Conservation (phyloP, 225 moss, liverwort and hornwort genomes). For the Takakia lepidozioides region DNA sequence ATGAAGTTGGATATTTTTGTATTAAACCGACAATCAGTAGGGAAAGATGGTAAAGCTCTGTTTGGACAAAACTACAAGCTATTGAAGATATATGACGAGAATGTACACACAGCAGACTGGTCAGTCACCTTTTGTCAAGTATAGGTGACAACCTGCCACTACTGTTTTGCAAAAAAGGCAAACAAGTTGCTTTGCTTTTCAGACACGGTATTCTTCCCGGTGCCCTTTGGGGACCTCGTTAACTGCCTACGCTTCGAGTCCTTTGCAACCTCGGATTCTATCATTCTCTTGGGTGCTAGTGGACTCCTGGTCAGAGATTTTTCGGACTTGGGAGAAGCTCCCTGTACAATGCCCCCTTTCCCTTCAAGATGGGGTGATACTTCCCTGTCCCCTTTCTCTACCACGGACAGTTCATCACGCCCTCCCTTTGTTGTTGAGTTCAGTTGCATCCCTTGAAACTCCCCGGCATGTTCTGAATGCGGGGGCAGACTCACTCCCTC, state of each 20-base stretch:
- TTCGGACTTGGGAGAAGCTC: conserved; percentile 5
- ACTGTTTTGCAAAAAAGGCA: conserved; percentile 61
- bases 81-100: too few species aligned
- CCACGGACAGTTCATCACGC: conserved; percentile 8
- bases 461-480: conserved; percentile 8
- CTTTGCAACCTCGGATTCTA: conserved; percentile 5
- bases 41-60: too few species aligned
- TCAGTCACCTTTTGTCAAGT: too few species aligned
- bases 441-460: neutral
- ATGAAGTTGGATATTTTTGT: too few species aligned
- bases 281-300: too few species aligned
- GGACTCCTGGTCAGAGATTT: conserved; percentile 23
- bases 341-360: conserved; percentile 1
- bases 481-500: too few species aligned
- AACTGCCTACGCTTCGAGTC: conserved; percentile 32
- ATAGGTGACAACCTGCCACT: too few species aligned
- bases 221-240: conserved; percentile 14
- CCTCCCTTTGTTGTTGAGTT: neutral
- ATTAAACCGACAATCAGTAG: too few species aligned
- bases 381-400: neutral
- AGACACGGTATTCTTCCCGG: conserved; percentile 10
- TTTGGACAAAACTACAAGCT: too few species aligned
- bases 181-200: conserved; percentile 77
- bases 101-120: too few species aligned
- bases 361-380: neutral